Conservation (phyloP, 1,284 basidiomycete genomes). For the Amylostereum chailletii region DNA sequence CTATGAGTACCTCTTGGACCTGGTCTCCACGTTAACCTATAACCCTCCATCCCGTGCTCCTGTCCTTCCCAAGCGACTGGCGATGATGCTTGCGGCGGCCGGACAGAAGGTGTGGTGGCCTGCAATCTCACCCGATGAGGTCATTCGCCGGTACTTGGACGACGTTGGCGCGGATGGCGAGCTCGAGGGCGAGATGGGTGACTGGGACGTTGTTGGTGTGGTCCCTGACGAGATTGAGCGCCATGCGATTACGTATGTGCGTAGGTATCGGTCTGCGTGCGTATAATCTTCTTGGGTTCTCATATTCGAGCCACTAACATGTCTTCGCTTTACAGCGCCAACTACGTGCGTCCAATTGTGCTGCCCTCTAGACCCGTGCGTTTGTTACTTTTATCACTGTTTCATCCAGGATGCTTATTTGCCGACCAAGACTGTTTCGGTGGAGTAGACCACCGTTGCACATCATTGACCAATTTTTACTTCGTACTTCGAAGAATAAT, state of each 20-base stretch:
- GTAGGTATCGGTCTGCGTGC: conserved; percentile 81
- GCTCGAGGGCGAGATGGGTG: conserved; percentile 23
- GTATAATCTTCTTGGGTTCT: conserved; percentile 21
- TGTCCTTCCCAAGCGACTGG: conserved; percentile 71
- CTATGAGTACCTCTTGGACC: conserved; percentile 76
- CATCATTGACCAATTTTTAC: too few relatives aligned
- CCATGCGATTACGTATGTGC: conserved; percentile 85
- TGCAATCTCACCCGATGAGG: conserved; percentile 85
- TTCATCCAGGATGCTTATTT: too few relatives aligned
- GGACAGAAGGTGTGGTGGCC: conserved; percentile 91
- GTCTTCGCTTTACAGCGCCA: conserved; percentile 11
- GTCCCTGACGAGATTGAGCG: conserved; percentile 84
- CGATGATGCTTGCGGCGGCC: conserved; percentile 55
- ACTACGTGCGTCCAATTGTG: conserved; percentile 17
- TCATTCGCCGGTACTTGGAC: conserved; percentile 81
- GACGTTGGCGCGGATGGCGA: conserved; percentile 47
- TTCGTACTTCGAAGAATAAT: too few relatives aligned
- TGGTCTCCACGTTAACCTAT: conserved; percentile 79
- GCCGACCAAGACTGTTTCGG: too few relatives aligned
- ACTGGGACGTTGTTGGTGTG: conserved; percentile 59
- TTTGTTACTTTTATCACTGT: too few relatives aligned
- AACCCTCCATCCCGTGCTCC: conserved; percentile 62
- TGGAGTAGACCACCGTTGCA: too few relatives aligned
- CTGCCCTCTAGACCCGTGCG: conserved; percentile 11
- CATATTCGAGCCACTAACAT: background rate